phyloP scores from a whole-genome alignment of 2,329 filamentous ascomycete genomes.

The Thelonectria discophora region DNA sequence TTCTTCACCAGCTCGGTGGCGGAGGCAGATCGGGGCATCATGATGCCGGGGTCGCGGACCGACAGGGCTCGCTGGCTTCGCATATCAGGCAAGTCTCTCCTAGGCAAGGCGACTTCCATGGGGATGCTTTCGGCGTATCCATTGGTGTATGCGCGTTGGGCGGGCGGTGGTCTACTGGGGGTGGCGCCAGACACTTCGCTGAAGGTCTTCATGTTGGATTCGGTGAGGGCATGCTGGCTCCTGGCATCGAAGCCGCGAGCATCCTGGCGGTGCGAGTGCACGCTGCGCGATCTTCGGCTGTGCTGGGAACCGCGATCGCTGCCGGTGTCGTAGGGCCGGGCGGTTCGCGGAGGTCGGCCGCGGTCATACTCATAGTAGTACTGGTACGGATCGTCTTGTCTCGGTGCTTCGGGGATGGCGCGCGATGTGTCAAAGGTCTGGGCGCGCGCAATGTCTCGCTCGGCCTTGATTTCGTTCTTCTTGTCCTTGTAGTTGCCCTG shows the following conservation, averaged over 20 bases:
- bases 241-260: constrained; percentile 38
- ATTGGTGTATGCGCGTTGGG: constrained; percentile 53
- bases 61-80: constrained; percentile 39
- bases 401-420: constrained; percentile 28
- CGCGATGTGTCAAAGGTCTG: constrained; percentile 59
- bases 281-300: constrained; percentile 52
- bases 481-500: constrained; percentile 87
- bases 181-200: constrained; percentile 61
- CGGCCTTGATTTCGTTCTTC: constrained; percentile 81
- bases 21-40: constrained; percentile 51
- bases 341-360: constrained; percentile 25
- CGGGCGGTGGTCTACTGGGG: constrained; percentile 52
- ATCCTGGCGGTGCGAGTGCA: constrained; percentile 42
- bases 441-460: constrained; percentile 67
- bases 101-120: constrained; percentile 54
- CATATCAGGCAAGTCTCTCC: constrained; percentile 42
- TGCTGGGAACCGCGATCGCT: constrained; percentile 55
- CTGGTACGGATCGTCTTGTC: constrained; percentile 45
- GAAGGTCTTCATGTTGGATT: constrained; percentile 61
- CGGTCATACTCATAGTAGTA: constrained; percentile 49
- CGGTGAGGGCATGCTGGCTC: constrained; percentile 57
- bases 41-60: constrained; percentile 36
- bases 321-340: constrained; percentile 40
- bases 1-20: constrained; percentile 49
- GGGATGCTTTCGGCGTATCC: constrained; percentile 50